Evolutionary conservation across 2,329 filamentous ascomycete species (phyloP).

Genomic region (Alternaria postmessia): DNA sequence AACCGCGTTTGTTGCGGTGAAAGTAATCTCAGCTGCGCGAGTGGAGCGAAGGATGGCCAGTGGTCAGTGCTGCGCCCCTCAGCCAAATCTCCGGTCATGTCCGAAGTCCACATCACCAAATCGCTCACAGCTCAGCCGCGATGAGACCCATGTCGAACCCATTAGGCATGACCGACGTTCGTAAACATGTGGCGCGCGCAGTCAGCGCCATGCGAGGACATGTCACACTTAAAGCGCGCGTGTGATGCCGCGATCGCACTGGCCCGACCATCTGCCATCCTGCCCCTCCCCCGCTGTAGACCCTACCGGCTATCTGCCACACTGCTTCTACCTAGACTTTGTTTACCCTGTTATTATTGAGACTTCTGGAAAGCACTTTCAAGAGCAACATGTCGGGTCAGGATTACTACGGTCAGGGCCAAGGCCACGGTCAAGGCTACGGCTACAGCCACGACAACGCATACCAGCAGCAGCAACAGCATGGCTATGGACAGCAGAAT

Average conservation of each 20-base stretch:
- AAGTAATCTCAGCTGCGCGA: constrained; percentile 2
- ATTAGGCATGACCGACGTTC: constrained; percentile 18
- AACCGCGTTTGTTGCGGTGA: not conserved
- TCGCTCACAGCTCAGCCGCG: constrained; percentile 30
- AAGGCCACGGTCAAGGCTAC: constrained; percentile 26
- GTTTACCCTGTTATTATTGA: not conserved
- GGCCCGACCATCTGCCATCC: constrained; percentile 21
- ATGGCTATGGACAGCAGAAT: constrained; percentile 35
- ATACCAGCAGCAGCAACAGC: constrained; percentile 31
- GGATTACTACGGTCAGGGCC: constrained; percentile 47
- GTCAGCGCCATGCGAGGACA: constrained; percentile 24
- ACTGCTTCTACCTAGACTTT: constrained; percentile 8
- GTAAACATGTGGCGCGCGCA: constrained; percentile 23
- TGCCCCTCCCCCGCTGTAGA: constrained; percentile 33
- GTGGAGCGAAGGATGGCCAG: constrained; percentile 1
- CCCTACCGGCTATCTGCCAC: constrained; percentile 19
- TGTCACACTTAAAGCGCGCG: constrained; percentile 30
- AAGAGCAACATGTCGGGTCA: constrained; percentile 32
- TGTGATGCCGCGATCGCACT: constrained; percentile 31
- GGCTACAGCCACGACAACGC: constrained; percentile 37
- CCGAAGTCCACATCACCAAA: constrained; percentile 17
- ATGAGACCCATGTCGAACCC: constrained; percentile 19
- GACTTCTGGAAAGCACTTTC: not conserved
- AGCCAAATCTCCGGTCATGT: constrained; percentile 9
- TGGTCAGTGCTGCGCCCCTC: constrained; percentile 10